Percentiles rank a stretch among this genome's conserved stretches.
phyloP scores from a whole-genome alignment of 2,329 filamentous ascomycete species.

The Colletotrichum costaricense region DNA sequence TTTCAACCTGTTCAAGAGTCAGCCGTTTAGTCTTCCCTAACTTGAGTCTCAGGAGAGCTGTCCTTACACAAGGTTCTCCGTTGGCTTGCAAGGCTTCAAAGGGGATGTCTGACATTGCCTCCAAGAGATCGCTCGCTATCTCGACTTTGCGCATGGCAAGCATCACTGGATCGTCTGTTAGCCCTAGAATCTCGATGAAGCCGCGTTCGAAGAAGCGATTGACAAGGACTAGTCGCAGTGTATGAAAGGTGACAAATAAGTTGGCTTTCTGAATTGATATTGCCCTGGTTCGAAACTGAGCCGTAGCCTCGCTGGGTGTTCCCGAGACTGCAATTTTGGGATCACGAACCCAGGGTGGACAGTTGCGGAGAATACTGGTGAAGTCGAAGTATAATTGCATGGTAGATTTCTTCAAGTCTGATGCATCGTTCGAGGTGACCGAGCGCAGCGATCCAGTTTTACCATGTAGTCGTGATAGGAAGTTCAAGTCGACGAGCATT shows the following conservation, averaged over 20 bases:
- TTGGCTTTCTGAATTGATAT: conserved; percentile 54
- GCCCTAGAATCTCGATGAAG: neutral
- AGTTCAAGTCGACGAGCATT: conserved; percentile 21
- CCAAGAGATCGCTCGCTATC: conserved; percentile 55
- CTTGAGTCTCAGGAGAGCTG: neutral
- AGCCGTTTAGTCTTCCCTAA: rapidly evolving
- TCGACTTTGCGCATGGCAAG: conserved; percentile 48
- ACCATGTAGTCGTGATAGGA: neutral
- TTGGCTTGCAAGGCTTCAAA: conserved; percentile 55
- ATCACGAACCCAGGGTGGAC: conserved; percentile 17
- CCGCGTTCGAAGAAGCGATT: neutral
- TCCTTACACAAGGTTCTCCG: conserved; percentile 50
- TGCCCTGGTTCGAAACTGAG: neutral
- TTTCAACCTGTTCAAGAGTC: conserved; percentile 47
- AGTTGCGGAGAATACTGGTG: conserved; percentile 36
- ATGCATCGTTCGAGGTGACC: neutral
- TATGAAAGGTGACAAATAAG: conserved; percentile 53
- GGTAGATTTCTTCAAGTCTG: conserved; percentile 35
- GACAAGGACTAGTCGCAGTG: conserved; percentile 52
- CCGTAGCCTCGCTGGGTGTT: rapidly evolving
- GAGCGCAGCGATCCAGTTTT: conserved; percentile 1
- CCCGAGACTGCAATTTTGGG: neutral
- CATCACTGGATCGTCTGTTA: conserved; percentile 18
- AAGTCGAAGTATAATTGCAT: conserved; percentile 40
- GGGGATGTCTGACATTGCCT: conserved; percentile 52